These are phyloP conservation scores for Cladophialophora yegresii DNA, from an alignment of 2,329 filamentous ascomycete genomes.

Conservation along the genomic window DNA sequence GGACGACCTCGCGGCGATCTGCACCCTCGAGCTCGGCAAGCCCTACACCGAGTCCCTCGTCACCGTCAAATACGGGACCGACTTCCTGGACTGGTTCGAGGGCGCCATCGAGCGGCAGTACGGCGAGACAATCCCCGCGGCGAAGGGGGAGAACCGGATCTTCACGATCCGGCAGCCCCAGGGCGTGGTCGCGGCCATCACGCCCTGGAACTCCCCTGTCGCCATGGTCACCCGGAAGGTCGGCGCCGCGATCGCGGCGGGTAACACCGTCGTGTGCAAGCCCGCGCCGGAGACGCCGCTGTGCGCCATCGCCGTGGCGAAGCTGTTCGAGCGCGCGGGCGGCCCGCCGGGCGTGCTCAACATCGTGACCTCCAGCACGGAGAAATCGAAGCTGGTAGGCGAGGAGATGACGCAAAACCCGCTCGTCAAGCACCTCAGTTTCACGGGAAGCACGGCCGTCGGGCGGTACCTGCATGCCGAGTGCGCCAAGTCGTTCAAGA, in stretches of 20 bases:
- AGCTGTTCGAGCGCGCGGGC: slow-evolving; percentile 41
- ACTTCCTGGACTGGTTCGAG: slow-evolving; percentile 55
- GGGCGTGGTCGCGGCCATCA: slow-evolving; percentile 78
- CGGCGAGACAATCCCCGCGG: slow-evolving; percentile 59
- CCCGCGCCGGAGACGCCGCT: slow-evolving; percentile 43
- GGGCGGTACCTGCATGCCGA: slow-evolving; percentile 42
- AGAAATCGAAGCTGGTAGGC: slow-evolving; percentile 78
- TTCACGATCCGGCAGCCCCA: slow-evolving; percentile 79
- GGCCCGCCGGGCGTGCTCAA: slow-evolving; percentile 41
- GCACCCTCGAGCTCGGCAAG: slow-evolving; percentile 64
- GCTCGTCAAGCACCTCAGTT: slow-evolving; percentile 38
- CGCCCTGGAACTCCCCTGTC: slow-evolving; percentile 85
- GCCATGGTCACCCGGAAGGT: slow-evolving; percentile 62
- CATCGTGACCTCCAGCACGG: slow-evolving; percentile 52
- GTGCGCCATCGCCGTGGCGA: slow-evolving; percentile 38
- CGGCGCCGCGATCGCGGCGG: slow-evolving; percentile 43
- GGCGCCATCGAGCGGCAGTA: slow-evolving; percentile 52
- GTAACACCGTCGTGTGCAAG: slow-evolving; percentile 45
- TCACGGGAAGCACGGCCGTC: slow-evolving; percentile 48
- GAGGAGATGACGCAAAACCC: slow-evolving; percentile 37
- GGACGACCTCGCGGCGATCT: slow-evolving; percentile 58
- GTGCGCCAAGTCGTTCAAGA: slow-evolving; percentile 44
- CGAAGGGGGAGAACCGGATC: slow-evolving; percentile 71
- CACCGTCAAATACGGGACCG: slow-evolving; percentile 52
- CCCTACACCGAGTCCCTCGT: slow-evolving; percentile 53